Conservation (phyloP, 2,329 filamentous ascomycete genomes). For the Dothiorella sarmentorum region DNA sequence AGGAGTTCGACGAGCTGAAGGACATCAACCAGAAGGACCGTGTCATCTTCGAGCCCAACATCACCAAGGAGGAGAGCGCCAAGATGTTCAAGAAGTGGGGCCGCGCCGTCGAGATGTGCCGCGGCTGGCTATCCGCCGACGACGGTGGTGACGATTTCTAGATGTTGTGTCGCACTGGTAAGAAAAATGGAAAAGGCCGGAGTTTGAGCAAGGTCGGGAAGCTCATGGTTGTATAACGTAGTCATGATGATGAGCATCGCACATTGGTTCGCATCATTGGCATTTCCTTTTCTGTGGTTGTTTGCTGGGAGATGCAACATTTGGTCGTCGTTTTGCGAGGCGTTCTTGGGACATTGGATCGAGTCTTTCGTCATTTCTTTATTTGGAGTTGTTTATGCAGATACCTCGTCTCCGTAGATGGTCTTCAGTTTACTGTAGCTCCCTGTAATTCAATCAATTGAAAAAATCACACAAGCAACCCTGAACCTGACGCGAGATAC, state of each 20-base stretch:
- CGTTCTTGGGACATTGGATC: background rate
- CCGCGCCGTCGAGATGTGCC: conserved; percentile 75
- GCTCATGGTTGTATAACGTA: background rate
- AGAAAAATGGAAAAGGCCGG: background rate
- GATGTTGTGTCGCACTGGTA: background rate
- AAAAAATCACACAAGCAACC: background rate
- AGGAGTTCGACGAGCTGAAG: conserved; percentile 68
- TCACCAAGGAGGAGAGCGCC: conserved; percentile 55
- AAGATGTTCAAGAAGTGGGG: conserved; percentile 69
- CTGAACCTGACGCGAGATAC: background rate
- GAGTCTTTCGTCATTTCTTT: background rate
- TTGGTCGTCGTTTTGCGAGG: background rate
- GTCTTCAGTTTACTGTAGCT: background rate
- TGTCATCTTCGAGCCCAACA: conserved; percentile 66
- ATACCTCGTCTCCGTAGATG: background rate
- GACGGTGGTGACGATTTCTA: conserved; percentile 24
- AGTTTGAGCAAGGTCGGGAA: background rate
- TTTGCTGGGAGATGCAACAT: background rate
- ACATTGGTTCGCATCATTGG: conserved; percentile 10
- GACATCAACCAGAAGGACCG: conserved; percentile 68
- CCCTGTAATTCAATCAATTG: background rate
- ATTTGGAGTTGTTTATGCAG: background rate
- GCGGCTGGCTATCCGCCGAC: conserved; percentile 61
- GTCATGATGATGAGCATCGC: conserved; percentile 12
- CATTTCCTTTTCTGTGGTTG: background rate